phyloP scores from a whole-genome alignment of 2,329 filamentous ascomycete genomes.

The Alternaria gansuensis region DNA sequence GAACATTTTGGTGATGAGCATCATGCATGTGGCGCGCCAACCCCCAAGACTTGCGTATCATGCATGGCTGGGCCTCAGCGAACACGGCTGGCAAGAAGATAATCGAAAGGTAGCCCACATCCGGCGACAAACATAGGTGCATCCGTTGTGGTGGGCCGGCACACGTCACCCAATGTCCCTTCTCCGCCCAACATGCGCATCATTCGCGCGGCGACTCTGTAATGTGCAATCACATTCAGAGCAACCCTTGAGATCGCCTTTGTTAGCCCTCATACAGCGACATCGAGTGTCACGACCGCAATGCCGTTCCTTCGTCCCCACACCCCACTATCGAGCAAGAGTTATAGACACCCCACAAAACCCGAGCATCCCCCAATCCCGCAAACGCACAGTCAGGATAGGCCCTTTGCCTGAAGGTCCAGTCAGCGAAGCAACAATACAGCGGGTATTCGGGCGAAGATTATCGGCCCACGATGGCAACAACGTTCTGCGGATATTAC shows the following conservation, averaged over 20 bases:
- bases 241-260: constrained; percentile 28
- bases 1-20: constrained; percentile 16
- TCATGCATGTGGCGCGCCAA: constrained; percentile 9
- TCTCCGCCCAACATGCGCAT: constrained; percentile 39
- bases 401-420: constrained; percentile 43
- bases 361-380: constrained; percentile 32
- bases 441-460: constrained; percentile 44
- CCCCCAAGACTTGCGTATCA: constrained; percentile 13
- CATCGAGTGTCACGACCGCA: constrained; percentile 22
- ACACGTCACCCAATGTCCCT: constrained; percentile 39
- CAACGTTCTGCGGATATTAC: constrained; percentile 51
- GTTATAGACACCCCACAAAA: constrained; percentile 39
- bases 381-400: constrained; percentile 46
- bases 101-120: constrained; percentile 1
- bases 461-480: constrained; percentile 46
- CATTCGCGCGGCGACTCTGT: constrained; percentile 45
- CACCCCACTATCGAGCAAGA: constrained; percentile 35
- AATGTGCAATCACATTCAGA: constrained; percentile 28
- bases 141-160: constrained; percentile 14
- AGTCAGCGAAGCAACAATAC: constrained; percentile 37
- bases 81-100: constrained; percentile 1
- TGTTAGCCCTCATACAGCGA: constrained; percentile 36
- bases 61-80: constrained; percentile 17
- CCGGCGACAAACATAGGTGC: background rate
- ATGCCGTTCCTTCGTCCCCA: constrained; percentile 39